Evolutionary conservation across 2,329 filamentous ascomycete genomes (phyloP).

Genomic region (Monosporascus sp.): DNA sequence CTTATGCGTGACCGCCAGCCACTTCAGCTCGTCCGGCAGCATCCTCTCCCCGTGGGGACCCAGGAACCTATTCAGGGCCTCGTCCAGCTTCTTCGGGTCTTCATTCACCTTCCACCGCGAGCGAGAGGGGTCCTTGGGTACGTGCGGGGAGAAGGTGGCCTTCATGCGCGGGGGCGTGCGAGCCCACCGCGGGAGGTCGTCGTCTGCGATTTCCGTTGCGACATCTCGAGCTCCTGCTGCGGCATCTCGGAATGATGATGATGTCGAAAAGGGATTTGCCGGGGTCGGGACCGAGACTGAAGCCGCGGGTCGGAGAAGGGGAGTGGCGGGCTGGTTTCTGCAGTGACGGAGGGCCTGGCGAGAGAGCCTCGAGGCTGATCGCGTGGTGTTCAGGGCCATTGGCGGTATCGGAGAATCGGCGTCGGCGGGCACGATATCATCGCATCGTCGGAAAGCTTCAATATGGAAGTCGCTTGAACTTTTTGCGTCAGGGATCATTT

Average conservation of each 20-base stretch:
- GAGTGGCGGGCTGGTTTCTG: conserved; percentile 12
- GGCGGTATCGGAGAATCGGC: not conserved
- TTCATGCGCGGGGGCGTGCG: conserved; percentile 66
- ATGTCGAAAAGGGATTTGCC: conserved; percentile 15
- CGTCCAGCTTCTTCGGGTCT: conserved; percentile 67
- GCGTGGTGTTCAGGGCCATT: conserved; percentile 31
- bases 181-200: conserved; percentile 57
- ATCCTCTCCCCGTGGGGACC: conserved; percentile 66
- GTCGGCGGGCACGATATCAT: not conserved
- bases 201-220: conserved; percentile 4
- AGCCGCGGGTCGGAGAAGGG: conserved; percentile 6
- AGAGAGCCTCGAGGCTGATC: conserved; percentile 26
- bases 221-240: not conserved
- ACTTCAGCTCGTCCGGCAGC: conserved; percentile 88
- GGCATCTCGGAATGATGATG: conserved; percentile 8
- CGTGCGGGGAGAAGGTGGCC: conserved; percentile 60
- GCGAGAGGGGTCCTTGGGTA: conserved; percentile 46
- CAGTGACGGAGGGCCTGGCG: conserved; percentile 27
- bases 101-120: conserved; percentile 66
- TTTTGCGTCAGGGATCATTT: not conserved
- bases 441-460: not conserved
- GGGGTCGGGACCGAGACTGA: not conserved
- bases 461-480: not conserved
- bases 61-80: conserved; percentile 71
- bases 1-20: conserved; percentile 96